Evolutionary conservation across 2,329 filamentous ascomycete genomes (phyloP).

Genomic region (Colletotrichum orbiculare): DNA sequence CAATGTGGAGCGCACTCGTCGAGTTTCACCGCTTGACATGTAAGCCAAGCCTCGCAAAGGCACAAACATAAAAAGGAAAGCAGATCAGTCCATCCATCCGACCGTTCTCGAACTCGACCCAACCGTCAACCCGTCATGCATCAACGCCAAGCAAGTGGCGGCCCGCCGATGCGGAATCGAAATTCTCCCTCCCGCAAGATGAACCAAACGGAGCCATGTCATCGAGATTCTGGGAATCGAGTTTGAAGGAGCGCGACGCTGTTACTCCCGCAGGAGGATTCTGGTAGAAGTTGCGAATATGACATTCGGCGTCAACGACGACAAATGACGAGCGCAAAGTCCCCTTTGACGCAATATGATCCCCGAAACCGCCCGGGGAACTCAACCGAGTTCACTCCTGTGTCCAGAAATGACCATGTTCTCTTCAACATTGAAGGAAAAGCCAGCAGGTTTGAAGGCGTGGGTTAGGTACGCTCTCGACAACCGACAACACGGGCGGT

Average conservation of each 20-base stretch:
- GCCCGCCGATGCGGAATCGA: slow-evolving; percentile 27
- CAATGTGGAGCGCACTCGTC: slow-evolving; percentile 18
- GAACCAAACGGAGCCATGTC: neutral
- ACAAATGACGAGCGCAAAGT: too few species aligned
- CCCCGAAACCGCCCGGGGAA: too few species aligned
- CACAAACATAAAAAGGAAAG: slow-evolving; percentile 32
- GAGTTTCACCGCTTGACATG: slow-evolving; percentile 25
- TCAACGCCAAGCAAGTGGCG: slow-evolving; percentile 20
- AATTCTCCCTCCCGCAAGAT: neutral
- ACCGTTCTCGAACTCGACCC: slow-evolving; percentile 13
- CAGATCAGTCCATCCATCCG: slow-evolving; percentile 23
- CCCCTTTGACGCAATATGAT: too few species aligned
- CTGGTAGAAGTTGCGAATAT: too few species aligned
- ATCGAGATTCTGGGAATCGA: slow-evolving; percentile 4
- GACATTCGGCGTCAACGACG: too few species aligned
- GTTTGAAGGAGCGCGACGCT: neutral
- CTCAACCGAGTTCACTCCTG: slow-evolving; percentile 39
- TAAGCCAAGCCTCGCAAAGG: slow-evolving; percentile 24
- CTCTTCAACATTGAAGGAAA: slow-evolving; percentile 52
- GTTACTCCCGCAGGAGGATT: too few species aligned
- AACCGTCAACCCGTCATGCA: slow-evolving; percentile 15
- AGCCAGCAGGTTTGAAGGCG: slow-evolving; percentile 24
- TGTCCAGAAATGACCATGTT: slow-evolving; percentile 50
- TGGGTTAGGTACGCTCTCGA: too few species aligned
- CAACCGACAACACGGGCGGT: too few species aligned